Evolutionary conservation across 257 asterid genomes (phyloP), one percentile per base, ranked within the genome.

Genomic region (Solanum tarijense): DNA sequence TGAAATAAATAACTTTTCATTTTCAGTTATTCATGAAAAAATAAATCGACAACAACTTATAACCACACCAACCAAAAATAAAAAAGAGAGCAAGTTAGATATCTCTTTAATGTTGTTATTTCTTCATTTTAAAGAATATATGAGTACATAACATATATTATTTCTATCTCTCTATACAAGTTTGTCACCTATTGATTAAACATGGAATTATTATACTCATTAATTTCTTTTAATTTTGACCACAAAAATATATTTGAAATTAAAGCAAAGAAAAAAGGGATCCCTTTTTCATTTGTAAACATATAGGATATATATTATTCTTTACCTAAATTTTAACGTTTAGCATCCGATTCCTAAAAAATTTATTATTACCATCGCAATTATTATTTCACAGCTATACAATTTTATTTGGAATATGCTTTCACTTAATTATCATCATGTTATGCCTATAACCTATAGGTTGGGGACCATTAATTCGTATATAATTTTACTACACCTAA

Each of bases 401-500:
- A 35, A 35, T 66, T 76, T 65, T 82, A 48, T 48, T 48, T 48
- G n/a, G 41, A 46, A 82, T 48, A 82, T 82, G 85, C 69, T 82
- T 82, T 82, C 29, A 82, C 27, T 29, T 52, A 87, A 86, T 52
- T 18, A 52, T 87, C 85, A 76, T 85, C 88, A 89, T 87, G 91
- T 87, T 69, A 69, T 72, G 84, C 85, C 90, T 87, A 87, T 14
- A 74, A 18, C 12, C 32, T 29, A 55, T 81, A 82, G 52, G 13
- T 41, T 11, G 89, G 90, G 91, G 91, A 87, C 91, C 91, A 89
- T 84, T 85, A 27, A 43, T 34, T 31, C 35, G 5, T 48, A 46
- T 4, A 41, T 13, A 43, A 14, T 46, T 79, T 27, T 27, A 14
- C 12, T 9, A 25, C 10, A 46, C 66, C 36, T 73, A 74, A 74